A percentile compares a stretch with the other conserved stretches of the same genome.
Evolutionary conservation across 805 yeast genomes (phyloP).

Genomic region (Lipomyces sp.): DNA sequence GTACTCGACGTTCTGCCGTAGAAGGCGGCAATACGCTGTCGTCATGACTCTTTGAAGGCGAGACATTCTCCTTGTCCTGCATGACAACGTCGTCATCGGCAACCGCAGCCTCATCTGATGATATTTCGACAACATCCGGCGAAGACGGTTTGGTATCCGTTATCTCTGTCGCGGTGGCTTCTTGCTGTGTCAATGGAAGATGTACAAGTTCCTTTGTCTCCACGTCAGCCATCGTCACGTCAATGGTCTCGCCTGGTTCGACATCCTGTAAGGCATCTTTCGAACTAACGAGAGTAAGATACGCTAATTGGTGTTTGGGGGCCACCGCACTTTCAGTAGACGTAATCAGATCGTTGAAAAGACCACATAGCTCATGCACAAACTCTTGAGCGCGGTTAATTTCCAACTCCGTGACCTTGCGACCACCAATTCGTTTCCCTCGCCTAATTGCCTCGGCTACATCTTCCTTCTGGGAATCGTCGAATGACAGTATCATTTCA

Average conservation of each 20-base stretch:
- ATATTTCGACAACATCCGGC: conserved; percentile 40
- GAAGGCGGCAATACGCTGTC: not conserved
- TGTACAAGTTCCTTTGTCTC: not conserved
- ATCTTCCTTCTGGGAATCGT: conserved; percentile 39
- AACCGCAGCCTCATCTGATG: conserved; percentile 10
- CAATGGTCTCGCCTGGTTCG: conserved; percentile 5
- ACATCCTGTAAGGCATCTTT: conserved; percentile 41
- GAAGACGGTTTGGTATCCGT: not conserved
- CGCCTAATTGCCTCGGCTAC: conserved; percentile 34
- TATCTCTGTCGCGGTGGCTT: not conserved
- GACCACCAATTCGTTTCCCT: conserved; percentile 80
- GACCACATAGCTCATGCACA: conserved; percentile 67
- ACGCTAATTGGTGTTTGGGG: conserved; percentile 85
- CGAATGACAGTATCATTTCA: conserved; percentile 63
- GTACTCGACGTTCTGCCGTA: conserved; percentile 15
- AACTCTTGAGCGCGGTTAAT: conserved; percentile 82
- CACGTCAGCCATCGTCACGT: conserved; percentile 6
- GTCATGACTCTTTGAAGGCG: not conserved
- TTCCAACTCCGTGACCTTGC: conserved; percentile 78
- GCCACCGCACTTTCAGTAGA: conserved; percentile 67
- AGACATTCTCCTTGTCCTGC: conserved; percentile 20
- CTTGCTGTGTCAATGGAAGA: conserved; percentile 14
- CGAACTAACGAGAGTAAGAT: conserved; percentile 75
- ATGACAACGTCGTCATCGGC: conserved; percentile 15
- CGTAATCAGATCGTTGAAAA: conserved; percentile 72